Evolutionary conservation across 345 rosid species (phyloP), one percentile per base, ranked within the genome.

Genomic region (Dipteronia dyeriana): DNA sequence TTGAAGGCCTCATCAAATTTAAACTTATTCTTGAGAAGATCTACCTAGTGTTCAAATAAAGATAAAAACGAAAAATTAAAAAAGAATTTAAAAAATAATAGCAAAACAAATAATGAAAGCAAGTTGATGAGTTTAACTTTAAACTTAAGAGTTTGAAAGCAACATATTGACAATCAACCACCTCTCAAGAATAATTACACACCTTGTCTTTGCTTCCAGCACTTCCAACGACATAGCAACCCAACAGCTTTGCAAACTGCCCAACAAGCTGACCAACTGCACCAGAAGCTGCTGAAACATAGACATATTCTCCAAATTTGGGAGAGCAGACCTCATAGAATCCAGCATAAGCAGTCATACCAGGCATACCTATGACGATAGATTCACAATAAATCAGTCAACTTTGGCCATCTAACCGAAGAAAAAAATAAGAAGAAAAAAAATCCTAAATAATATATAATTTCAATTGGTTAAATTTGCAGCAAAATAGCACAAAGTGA

Each of bases 291-390:
- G 79, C 79, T 10, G 83, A 80, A 38, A 83, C 17, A 43, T 43
- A 78, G 4, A 80, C 79, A 53, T 4, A 70, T 23, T 80, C 51
- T 31, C 13, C 91, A 72, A 65, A 22, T 84, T 86, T 87, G 1
- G 92, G 90, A 41, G 87, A 67, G 54, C 88, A 82, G 1, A 85
- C 3, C 16, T 89, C 85, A n/a, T 70, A 76, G 13, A 89, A 76
- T 17, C 92, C 88, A 14, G 31, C 81, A 53, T 89, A 89, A 17
- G 92, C 90, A 17, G 92, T 82, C 81, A 85, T 72, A 25, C 92
- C 90, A 2, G 87, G 83, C 90, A 85, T 80, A 45, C 92, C 87
- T 88, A 26, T 47, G 56, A 57, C 19, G 31, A 3, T 60, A 26
- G 14, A 61, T 19, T 39, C 25, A 2, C 51, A 69, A 9, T 1